These are phyloP conservation scores for Platanus orientalis DNA, from an alignment of 164 flowering plant genomes.

Conservation along the genomic window DNA sequence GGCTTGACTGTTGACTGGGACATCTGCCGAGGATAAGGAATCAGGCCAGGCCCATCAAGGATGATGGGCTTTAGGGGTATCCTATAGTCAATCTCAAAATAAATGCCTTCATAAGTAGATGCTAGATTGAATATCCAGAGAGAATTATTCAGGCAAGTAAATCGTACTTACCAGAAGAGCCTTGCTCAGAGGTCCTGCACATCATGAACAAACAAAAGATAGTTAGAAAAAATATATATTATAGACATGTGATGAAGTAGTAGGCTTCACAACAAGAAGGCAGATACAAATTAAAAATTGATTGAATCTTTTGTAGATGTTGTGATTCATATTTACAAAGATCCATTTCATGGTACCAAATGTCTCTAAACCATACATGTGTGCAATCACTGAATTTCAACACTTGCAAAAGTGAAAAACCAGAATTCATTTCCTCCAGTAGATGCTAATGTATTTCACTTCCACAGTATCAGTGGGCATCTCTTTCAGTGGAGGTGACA, in stretches of 20 bases:
- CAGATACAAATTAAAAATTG: background rate
- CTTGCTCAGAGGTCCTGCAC: slow-evolving; percentile 61
- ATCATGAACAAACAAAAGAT: slow-evolving; percentile 12
- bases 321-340: no score
- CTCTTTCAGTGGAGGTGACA: no score
- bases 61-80: no score
- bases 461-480: no score
- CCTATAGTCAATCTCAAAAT: no score
- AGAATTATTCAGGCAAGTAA: background rate
- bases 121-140: background rate
- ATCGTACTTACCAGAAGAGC: slow-evolving; percentile 48
- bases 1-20: background rate
- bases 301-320: background rate
- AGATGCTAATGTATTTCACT: no score
- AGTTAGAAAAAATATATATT: slow-evolving; percentile 14
- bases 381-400: no score
- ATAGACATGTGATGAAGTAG: background rate
- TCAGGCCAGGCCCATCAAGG: no score
- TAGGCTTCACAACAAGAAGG: background rate
- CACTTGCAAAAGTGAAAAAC: no score
- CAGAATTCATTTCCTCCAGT: no score
- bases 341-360: no score
- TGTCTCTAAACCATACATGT: no score
- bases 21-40: background rate
- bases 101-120: background rate